Evolutionary conservation across 2,329 filamentous ascomycete genomes (phyloP).

Genomic region (Periconia digitata): DNA sequence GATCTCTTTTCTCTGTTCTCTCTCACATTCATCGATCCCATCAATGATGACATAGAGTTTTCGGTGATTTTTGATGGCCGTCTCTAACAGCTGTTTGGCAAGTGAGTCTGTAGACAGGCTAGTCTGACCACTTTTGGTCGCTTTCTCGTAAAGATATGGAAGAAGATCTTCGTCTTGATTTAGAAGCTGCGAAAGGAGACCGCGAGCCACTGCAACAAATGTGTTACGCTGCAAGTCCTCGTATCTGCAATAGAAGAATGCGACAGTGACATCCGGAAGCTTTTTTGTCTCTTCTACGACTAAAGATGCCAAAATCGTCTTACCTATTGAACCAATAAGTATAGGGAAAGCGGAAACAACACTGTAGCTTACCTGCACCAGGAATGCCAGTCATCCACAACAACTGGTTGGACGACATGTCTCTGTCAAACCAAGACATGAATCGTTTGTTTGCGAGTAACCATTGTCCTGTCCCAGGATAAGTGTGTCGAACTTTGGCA

Average conservation of each 20-base stretch:
- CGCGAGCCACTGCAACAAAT: slow-evolving; percentile 33
- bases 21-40: slow-evolving; percentile 48
- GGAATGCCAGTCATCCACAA: slow-evolving; percentile 45
- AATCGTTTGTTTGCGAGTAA: slow-evolving; percentile 23
- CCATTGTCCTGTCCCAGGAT: slow-evolving; percentile 32
- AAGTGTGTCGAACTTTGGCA: slow-evolving; percentile 11
- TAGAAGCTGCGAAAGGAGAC: slow-evolving; percentile 36
- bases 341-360: not conserved
- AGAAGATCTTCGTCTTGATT: slow-evolving; percentile 26
- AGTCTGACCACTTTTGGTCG: slow-evolving; percentile 21
- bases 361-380: slow-evolving; percentile 40
- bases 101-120: slow-evolving; percentile 21
- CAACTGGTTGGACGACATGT: slow-evolving; percentile 18
- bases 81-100: slow-evolving; percentile 33
- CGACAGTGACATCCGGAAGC: slow-evolving; percentile 11
- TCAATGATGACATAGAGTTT: slow-evolving; percentile 47
- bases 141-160: slow-evolving; percentile 30
- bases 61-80: slow-evolving; percentile 25
- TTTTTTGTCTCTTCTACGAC: slow-evolving; percentile 36
- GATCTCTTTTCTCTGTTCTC: slow-evolving; percentile 26
- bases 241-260: slow-evolving; percentile 47
- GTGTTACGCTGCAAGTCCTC: slow-evolving; percentile 26
- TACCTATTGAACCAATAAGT: slow-evolving; percentile 34
- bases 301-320: slow-evolving; percentile 46
- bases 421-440: slow-evolving; percentile 8